Evolutionary conservation across 2,329 filamentous ascomycete species (phyloP).

Genomic region (Delphinella strobiligena): DNA sequence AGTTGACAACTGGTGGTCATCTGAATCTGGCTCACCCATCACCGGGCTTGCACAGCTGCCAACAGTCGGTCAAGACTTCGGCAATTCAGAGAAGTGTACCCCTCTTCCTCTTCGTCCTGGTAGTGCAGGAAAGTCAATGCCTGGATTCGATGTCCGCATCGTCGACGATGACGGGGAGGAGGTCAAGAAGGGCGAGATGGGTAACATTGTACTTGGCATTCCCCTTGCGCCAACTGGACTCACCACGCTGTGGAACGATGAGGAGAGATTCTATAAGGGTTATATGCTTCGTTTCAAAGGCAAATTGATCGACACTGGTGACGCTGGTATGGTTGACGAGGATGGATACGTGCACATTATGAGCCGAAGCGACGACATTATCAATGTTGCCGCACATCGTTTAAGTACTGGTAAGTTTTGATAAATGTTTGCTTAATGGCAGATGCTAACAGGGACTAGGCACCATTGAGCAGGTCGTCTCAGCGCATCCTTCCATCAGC

Average conservation of each 20-base stretch:
- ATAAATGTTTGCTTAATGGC: not conserved
- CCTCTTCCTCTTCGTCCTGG: conserved; percentile 63
- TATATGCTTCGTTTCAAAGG: conserved; percentile 75
- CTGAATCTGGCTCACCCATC: conserved; percentile 57
- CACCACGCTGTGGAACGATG: conserved; percentile 74
- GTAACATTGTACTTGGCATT: conserved; percentile 76
- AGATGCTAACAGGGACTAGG: conserved; percentile 36
- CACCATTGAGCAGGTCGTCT: conserved; percentile 81
- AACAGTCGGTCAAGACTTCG: conserved; percentile 44
- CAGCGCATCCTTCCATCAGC: conserved; percentile 63
- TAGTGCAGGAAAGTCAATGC: conserved; percentile 82
- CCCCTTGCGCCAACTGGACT: conserved; percentile 80
- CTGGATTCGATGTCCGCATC: conserved; percentile 75
- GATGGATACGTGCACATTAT: conserved; percentile 52
- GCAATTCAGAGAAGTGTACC: conserved; percentile 26
- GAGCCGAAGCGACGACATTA: conserved; percentile 66
- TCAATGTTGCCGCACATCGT: conserved; percentile 90
- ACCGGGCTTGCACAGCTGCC: conserved; percentile 54
- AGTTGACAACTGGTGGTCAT: conserved; percentile 66
- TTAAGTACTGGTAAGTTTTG: conserved; percentile 62
- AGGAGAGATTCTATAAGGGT: conserved; percentile 71
- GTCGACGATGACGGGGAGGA: conserved; percentile 72
- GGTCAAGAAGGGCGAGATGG: conserved; percentile 62
- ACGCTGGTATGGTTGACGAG: conserved; percentile 73
- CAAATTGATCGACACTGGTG: conserved; percentile 81